Evolutionary conservation across 2,329 filamentous ascomycete species (phyloP).

Genomic region (Exophiala phaeomuriformis): DNA sequence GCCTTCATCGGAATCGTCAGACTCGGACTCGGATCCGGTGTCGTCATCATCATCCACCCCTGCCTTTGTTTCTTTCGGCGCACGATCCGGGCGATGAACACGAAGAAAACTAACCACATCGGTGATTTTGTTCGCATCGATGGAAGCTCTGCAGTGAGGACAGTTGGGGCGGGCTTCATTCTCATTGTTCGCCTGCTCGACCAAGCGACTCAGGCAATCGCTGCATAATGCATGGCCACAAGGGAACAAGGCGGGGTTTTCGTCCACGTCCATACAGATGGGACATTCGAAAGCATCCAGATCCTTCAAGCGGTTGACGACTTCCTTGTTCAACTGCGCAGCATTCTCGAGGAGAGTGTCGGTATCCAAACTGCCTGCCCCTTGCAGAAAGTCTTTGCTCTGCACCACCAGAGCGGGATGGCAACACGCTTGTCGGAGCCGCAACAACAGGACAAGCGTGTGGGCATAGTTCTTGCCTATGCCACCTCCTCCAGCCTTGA

Average conservation of each 20-base stretch:
- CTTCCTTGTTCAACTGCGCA: background rate
- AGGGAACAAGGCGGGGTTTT: conserved; percentile 70
- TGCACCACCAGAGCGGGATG: conserved; percentile 60
- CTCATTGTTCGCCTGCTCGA: conserved; percentile 55
- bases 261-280: conserved; percentile 69
- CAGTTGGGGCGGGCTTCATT: conserved; percentile 58
- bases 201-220: conserved; percentile 66
- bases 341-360: conserved; percentile 52
- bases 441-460: conserved; percentile 69
- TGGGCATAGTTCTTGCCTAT: conserved; percentile 69
- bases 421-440: conserved; percentile 73
- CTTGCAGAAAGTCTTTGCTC: conserved; percentile 52
- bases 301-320: conserved; percentile 48
- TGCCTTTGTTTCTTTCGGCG: conserved; percentile 31
- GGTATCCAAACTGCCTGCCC: conserved; percentile 42
- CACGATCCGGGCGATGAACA: conserved; percentile 56
- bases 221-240: conserved; percentile 76
- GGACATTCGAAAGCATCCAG: conserved; percentile 66
- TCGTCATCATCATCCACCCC: conserved; percentile 37
- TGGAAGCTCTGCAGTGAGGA: conserved; percentile 63
- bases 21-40: conserved; percentile 29
- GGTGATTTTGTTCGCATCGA: conserved; percentile 64
- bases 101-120: conserved; percentile 67
- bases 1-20: conserved; percentile 35
- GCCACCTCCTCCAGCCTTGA: conserved; percentile 42